Evolutionary conservation across 1,139 yeast genomes (phyloP), one percentile per base, ranked within the genome.

Genomic region (Debaryomyces coudertii): DNA sequence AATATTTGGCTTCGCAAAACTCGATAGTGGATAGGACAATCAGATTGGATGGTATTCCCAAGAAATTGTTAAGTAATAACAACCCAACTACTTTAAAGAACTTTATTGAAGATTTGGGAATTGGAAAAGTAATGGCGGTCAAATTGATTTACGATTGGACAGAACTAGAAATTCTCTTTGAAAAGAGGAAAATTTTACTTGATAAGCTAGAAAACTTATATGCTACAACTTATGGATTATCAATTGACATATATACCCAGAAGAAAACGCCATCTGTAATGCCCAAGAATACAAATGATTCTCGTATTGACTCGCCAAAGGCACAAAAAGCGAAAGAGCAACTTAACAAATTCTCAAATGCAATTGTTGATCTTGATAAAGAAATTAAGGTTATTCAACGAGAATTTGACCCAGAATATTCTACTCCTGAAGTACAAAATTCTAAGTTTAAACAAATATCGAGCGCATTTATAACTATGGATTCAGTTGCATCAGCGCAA

Each of bases 21-120:
- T 86, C 97, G 5, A 80, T 93, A 45, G 90, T 98, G 0, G 99
- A 93, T 71, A 75, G 97, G 58, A 93, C 99, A 0, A 87, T 93
- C 45, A 73, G 95, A 48, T 66, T 93, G 22, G 87, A 95, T 37
- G 98, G 98, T 0, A 89, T 93, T n/a, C 87, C 87, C 0, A 68
- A 64, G 40, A 61, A 66, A 40, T 59, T 80, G 49, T 56, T 73
- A 45, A 67, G 67, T 41, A 76, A 71, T 45, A 65, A 68, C 20
- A 72, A 71, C 36, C 74, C 76, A 1, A 50, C 49, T 11, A 62
- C 66, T 7, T 65, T 83, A 45, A 80, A 79, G 48, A 60, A 61
- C 28, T 83, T 83, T 54, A 75, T 83, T 41, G 87, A 83, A 58
- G 81, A 77, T 41, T 63, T 83, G 53, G 85, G 84, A 0, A 79